Base-by-base conservation (phyloP, 2,329 filamentous ascomycete genomes). In the Monilinia polystroma region DNA sequence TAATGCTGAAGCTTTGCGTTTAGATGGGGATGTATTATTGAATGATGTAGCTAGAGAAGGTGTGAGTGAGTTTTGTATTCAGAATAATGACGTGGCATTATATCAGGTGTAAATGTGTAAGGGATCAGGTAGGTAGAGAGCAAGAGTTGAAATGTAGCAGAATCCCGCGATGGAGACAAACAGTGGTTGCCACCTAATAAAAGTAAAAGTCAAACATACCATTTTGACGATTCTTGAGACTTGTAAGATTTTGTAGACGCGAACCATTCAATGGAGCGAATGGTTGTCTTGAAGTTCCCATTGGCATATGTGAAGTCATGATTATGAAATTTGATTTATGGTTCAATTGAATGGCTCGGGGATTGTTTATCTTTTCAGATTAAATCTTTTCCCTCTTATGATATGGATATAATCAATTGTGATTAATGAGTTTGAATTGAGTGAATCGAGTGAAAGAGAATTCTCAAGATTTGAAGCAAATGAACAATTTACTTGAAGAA, bases 201-300 rank as follows among this genome's bases (percentile, higher is more conserved):
- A 29, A 63, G 41, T 53, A 45, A n/a, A 64, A 26, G 3, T 20
- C 66, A 26, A 60, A 68, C 71, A 72, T 84, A 89, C 87, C 84
- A 82, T 89, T 89, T 76, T 93, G 90, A 78, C 88, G 83, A 78
- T 93, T 93, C 82, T 93, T 94, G 62, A 89, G 79, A 79, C 87
- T 92, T 35, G 87, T 88, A 73, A 94, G 81, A 70, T 82, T 86
- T 77, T 92, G 89, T 35, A 93, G 82, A 72, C 91, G 86, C 66
- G 87, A 81, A 72, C 83, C 83, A 76, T 91, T 86, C 65, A 93
- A 82, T 59, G 88, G 88, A 76, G 87, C 90, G 77, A 93, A 93
- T 7, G 90, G 90, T 79, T 92, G 89, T 75, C 90, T 71, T 29
- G 73, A 47, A 57, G 71, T 68, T 71, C 72, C 73, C 71, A 74